phyloP scores from a whole-genome alignment of 2,329 filamentous ascomycete species.

The Dactylellina leptospora region DNA sequence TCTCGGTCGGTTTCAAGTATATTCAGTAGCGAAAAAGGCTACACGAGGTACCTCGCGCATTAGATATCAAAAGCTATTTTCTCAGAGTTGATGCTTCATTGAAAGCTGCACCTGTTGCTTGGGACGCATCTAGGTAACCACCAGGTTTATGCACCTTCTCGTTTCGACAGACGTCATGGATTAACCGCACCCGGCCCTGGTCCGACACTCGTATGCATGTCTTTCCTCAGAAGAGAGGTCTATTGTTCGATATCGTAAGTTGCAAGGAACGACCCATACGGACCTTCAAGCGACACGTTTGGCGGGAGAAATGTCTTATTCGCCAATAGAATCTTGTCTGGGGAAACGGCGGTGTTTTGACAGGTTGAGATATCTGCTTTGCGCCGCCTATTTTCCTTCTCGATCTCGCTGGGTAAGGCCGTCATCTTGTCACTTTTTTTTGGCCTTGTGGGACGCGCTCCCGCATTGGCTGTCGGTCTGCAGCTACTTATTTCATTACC shows the following conservation, averaged over 20 bases:
- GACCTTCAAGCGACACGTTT: conserved; percentile 33
- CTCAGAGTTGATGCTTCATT: too few relatives aligned
- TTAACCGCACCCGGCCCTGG: background rate
- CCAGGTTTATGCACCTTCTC: conserved; percentile 27
- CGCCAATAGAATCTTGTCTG: conserved; percentile 19
- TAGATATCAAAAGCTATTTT: background rate
- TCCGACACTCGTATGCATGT: background rate
- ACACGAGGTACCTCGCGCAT: too few relatives aligned
- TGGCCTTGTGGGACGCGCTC: conserved; percentile 16
- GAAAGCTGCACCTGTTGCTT: too few relatives aligned
- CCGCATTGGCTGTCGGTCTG: conserved; percentile 4
- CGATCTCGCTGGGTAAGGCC: conserved; percentile 8
- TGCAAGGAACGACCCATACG: conserved; percentile 15
- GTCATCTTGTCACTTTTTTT: conserved; percentile 9
- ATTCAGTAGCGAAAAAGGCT: too few relatives aligned
- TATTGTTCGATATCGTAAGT: background rate
- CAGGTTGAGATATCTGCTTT: background rate
- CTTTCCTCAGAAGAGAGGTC: background rate
- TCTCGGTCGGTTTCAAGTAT: too few relatives aligned
- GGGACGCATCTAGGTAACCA: conserved; percentile 44
- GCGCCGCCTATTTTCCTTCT: conserved; percentile 9
- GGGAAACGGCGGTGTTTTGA: background rate
- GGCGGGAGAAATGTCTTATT: conserved; percentile 29
- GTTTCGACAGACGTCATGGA: conserved; percentile 34
- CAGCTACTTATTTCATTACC: background rate